Evolutionary conservation across 1,284 basidiomycete species (phyloP).

Genomic region (Inonotus obliquus): DNA sequence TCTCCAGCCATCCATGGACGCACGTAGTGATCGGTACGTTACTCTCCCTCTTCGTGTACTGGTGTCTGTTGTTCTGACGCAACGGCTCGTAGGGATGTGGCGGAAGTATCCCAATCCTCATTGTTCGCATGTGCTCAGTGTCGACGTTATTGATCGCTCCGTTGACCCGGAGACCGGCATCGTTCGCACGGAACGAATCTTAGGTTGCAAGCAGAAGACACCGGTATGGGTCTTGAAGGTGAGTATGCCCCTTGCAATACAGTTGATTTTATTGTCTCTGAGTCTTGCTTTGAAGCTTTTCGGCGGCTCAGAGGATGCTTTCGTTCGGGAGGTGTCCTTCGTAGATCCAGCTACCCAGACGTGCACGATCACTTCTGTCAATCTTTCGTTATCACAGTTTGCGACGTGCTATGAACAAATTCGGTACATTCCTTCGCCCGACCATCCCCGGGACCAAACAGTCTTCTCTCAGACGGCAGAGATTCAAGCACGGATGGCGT

Average conservation of each 20-base stretch:
- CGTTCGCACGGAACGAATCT: constrained; percentile 80
- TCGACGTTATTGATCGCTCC: constrained; percentile 84
- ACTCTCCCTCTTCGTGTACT: background rate
- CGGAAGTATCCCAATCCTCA: constrained; percentile 95
- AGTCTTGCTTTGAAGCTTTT: constrained; percentile 54
- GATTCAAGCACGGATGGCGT: constrained; percentile 71
- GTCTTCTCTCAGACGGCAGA: constrained; percentile 78
- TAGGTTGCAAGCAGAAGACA: constrained; percentile 84
- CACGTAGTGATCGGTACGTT: constrained; percentile 69
- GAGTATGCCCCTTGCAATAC: constrained; percentile 12
- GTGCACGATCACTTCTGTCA: constrained; percentile 83
- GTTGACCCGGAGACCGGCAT: constrained; percentile 82
- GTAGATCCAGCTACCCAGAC: constrained; percentile 77
- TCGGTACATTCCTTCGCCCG: constrained; percentile 70
- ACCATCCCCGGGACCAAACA: constrained; percentile 43
- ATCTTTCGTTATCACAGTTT: constrained; percentile 86
- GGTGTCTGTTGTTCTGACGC: background rate
- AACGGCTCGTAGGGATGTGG: constrained; percentile 54
- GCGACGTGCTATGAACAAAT: constrained; percentile 88
- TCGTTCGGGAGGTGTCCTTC: constrained; percentile 91
- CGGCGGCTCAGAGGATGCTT: constrained; percentile 88
- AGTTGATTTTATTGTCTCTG: background rate
- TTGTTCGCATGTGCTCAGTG: constrained; percentile 86
- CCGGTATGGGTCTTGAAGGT: constrained; percentile 84
- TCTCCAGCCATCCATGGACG: constrained; percentile 74